Percentiles rank a stretch among this genome's conserved stretches.
phyloP scores from a whole-genome alignment of 257 asterid genomes.

The Jasminum sambac region DNA sequence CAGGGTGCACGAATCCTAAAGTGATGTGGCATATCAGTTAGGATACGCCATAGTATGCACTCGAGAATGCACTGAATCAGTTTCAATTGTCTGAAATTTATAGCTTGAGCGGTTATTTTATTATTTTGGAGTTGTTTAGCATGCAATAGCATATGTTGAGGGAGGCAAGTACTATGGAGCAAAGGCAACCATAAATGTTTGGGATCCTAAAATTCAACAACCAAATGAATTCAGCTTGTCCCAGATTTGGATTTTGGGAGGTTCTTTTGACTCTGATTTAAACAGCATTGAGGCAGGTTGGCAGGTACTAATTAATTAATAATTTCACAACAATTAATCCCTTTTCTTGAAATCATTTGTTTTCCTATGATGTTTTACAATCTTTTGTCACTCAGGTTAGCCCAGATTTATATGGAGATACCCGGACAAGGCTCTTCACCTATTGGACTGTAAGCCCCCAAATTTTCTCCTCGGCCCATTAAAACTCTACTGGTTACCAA shows the following conservation, averaged over 20 bases:
- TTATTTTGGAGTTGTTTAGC: conserved; percentile 69
- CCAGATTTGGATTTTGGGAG: conserved; percentile 87
- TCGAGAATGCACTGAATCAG: too few relatives aligned
- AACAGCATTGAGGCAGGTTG: conserved; percentile 93
- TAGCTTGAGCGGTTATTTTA: conserved; percentile 19
- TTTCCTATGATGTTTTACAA: conserved; percentile 10
- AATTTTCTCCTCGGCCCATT: not conserved
- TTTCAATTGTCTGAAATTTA: conserved; percentile 8
- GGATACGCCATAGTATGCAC: too few relatives aligned
- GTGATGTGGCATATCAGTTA: too few relatives aligned
- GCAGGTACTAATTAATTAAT: conserved; percentile 46
- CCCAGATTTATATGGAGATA: conserved; percentile 84
- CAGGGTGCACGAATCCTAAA: too few relatives aligned
- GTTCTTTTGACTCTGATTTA: conserved; percentile 72
- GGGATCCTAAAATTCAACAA: conserved; percentile 82
- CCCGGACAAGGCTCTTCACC: conserved; percentile 80
- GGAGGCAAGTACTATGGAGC: conserved; percentile 83
- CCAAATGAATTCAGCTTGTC: conserved; percentile 83
- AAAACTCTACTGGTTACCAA: too few relatives aligned
- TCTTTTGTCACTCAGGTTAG: conserved; percentile 58
- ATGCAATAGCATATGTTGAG: conserved; percentile 79
- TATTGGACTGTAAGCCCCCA: conserved; percentile 89
- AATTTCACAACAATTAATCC: not conserved
- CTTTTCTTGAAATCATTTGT: not conserved
- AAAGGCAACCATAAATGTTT: conserved; percentile 80